Conservation (phyloP, 2,329 filamentous ascomycete species). For the Allantophomopsis cytisporea region DNA sequence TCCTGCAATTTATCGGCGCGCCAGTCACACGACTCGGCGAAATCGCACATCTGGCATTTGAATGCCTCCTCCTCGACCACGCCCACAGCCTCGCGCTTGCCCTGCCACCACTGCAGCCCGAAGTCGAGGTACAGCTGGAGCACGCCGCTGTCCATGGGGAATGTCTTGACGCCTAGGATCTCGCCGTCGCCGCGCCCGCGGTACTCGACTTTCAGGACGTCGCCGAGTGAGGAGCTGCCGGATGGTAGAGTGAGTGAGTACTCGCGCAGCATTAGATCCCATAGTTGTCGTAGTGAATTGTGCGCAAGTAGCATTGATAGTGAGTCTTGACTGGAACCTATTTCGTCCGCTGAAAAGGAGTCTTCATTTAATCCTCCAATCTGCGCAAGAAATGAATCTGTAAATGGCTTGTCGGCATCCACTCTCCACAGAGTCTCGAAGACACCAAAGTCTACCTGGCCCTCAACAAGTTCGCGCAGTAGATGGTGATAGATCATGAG, state of each 20-base stretch:
- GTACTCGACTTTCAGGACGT: slow-evolving; percentile 43
- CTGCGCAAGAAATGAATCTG: slow-evolving; percentile 66
- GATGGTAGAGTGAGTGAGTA: slow-evolving; percentile 30
- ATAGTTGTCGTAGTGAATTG: slow-evolving; percentile 44
- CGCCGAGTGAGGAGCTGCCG: slow-evolving; percentile 37
- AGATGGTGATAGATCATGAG: slow-evolving; percentile 82
- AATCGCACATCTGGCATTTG: slow-evolving; percentile 80
- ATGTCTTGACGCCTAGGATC: slow-evolving; percentile 41
- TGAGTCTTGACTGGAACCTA: slow-evolving; percentile 13
- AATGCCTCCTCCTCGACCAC: slow-evolving; percentile 76
- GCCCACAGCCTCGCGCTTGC: slow-evolving; percentile 56
- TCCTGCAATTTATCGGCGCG: slow-evolving; percentile 55
- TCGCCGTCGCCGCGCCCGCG: slow-evolving; percentile 29
- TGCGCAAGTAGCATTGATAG: slow-evolving; percentile 33
- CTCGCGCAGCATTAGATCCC: slow-evolving; percentile 49
- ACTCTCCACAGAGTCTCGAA: slow-evolving; percentile 63
- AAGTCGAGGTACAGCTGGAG: slow-evolving; percentile 53
- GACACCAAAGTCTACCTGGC: slow-evolving; percentile 52
- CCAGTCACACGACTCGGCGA: slow-evolving; percentile 69
- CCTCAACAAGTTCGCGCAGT: slow-evolving; percentile 61
- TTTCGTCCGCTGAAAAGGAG: slow-evolving; percentile 28
- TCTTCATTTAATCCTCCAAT: slow-evolving; percentile 57
- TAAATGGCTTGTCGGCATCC: slow-evolving; percentile 52
- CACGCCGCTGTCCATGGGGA: slow-evolving; percentile 50
- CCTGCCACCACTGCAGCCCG: slow-evolving; percentile 82